phyloP scores from a whole-genome alignment of 192 early-diverging fungal genomes.

The Coemansia sp. region DNA sequence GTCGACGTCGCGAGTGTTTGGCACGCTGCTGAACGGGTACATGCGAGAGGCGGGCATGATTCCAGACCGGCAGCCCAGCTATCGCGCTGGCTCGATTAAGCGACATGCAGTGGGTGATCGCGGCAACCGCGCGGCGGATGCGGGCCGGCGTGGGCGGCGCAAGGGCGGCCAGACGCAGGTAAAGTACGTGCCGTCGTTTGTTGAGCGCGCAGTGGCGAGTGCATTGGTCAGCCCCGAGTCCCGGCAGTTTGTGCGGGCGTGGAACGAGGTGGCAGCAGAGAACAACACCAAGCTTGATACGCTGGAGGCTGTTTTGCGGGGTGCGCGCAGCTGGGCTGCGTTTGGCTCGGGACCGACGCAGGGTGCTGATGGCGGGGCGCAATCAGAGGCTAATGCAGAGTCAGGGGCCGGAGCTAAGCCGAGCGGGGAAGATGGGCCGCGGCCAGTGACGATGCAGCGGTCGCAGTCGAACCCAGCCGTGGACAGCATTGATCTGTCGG shows the following conservation, averaged over 20 bases:
- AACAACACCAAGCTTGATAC: slow-evolving; percentile 53
- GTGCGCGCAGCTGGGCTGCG: slow-evolving; percentile 43
- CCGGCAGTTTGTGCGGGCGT: slow-evolving; percentile 63
- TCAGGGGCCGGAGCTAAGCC: neutral
- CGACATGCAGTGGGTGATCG: slow-evolving; percentile 19
- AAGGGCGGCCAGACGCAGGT: slow-evolving; percentile 30
- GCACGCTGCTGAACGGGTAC: slow-evolving; percentile 51
- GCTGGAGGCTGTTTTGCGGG: slow-evolving; percentile 60
- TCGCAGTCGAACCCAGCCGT: slow-evolving; percentile 34
- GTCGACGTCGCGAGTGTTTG: slow-evolving; percentile 46
- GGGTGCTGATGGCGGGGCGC: neutral
- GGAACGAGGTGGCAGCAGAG: slow-evolving; percentile 60
- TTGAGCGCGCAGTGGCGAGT: slow-evolving; percentile 67
- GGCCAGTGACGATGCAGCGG: slow-evolving; percentile 23
- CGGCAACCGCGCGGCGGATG: slow-evolving; percentile 23
- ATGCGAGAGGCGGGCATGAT: slow-evolving; percentile 54
- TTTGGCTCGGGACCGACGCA: slow-evolving; percentile 30
- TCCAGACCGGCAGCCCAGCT: slow-evolving; percentile 52
- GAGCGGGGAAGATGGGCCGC: neutral
- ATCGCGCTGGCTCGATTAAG: slow-evolving; percentile 34
- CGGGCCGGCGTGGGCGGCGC: slow-evolving; percentile 41
- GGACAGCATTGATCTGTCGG: slow-evolving; percentile 31
- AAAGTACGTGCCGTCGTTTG: slow-evolving; percentile 66
- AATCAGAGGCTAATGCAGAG: neutral
- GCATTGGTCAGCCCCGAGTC: slow-evolving; percentile 72